Base-by-base conservation (phyloP, 768 basidiomycete genomes). In the Rhodotorula toruloides region DNA sequence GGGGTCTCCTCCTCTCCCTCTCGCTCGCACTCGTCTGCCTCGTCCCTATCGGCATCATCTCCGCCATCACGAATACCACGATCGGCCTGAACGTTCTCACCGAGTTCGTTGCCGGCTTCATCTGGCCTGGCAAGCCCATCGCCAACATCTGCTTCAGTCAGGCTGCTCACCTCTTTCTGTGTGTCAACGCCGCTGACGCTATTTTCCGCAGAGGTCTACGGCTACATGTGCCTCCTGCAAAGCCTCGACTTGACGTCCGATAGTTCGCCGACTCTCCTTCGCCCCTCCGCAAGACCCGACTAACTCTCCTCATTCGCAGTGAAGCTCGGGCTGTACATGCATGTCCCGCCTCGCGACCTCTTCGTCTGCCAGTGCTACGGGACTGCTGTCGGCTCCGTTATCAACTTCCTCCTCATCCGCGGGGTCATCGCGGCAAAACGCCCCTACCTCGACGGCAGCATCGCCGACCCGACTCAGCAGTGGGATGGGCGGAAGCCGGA, bases 101-200 rank as follows among this genome's bases (percentile, higher is more conserved):
- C 29, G 76, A 77, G 64, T 75, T 77, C 34, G 58, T 76, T 21
- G 71, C 72, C 3, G 76, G 76, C 3, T 74, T 66, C 37, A 62
- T 77, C 25, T 70, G 72, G 49, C 76, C 76, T 2, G 76, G 76
- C 0, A 50, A 61, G 39, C 73, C 71, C 27, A 65, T 74, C 25
- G 72, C 68, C 6, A 77, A 77, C 65, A 68, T 76, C n/a, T 62
- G 62, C 13, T 76, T 77, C 71, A 76, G n/a, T n/a, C n/a, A 76
- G 54, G 53, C 66, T 39, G 7, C 42, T 22, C 11, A 19, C 19
- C 39, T 17, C 52, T 31, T 19, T 2, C 19, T 9, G 21, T 22
- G 17, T 39, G 31, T 4, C 22, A 9, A 11, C 48, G n/a, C 57
- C 31, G 3, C 27, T 19, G 29, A 11, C 40, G n/a, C 29, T 21